Base-by-base conservation (phyloP, 179 eudicot species). In the Spergularia azorica region DNA sequence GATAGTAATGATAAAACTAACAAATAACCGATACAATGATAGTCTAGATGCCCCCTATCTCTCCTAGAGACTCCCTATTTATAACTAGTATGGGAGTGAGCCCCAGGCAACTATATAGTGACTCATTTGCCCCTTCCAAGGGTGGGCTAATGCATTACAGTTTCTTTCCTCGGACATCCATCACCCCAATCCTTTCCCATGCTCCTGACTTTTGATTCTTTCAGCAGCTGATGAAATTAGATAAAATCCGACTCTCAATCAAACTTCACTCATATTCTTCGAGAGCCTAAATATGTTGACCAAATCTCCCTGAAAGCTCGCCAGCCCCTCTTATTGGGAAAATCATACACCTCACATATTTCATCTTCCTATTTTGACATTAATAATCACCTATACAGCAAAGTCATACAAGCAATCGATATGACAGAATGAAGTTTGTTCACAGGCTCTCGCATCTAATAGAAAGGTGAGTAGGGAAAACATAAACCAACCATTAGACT, bases 261-360 rank as follows among this genome's bases (percentile, higher is more conserved):
- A 13, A 43, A 50, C 36, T 48, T 68, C 56, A 68, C 38, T 48
- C 72, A 68, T 50, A 39, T 68, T 68, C 58, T 39, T 68, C 18
- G 11, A 21, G 15, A 18, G 59, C 67, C 17, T 14, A 14, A n/a
- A 32, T 63, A 18, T 13, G 67, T 63, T 63, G 14, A 9, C 67
- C 4, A 32, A 26, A 20, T 3, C 5, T 36, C 32, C 68, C 8
- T 64, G 8, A 68, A 48, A 20, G 72, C 9, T 68, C 6, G n/a
- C 39, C 58, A 68, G n/a, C 58, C 39, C 50, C 17, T 68, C 39
- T 50, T 9, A 50, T 68, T 18, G 50, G 58, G 13, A 50, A 50
- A 57, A 20, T 46, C 20, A 46, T 50, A 51, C 59, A 18, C 39
- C 1, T 58, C 17, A 5, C 51, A 38, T 65, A 38, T 65, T 39